These are phyloP conservation scores for Aspergillus ruber DNA, from an alignment of 2,329 filamentous ascomycete species.

Conservation along the genomic window DNA sequence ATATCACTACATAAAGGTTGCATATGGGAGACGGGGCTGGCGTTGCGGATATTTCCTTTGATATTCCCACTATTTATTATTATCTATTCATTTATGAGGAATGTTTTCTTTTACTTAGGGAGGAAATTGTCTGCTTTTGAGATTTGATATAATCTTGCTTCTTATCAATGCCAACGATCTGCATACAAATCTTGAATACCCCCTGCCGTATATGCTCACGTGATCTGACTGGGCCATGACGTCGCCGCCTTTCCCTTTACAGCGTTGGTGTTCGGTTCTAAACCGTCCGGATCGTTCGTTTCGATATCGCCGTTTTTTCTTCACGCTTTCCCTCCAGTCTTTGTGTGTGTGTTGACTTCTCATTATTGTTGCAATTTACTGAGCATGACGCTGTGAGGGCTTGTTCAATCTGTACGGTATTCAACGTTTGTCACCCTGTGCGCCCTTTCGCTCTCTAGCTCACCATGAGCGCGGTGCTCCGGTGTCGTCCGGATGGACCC, in stretches of 20 bases:
- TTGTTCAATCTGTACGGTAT: background rate
- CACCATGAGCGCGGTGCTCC: constrained; percentile 26
- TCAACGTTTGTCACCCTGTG: background rate
- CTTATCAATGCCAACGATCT: no score
- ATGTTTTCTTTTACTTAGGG: background rate
- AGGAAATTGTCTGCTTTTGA: background rate
- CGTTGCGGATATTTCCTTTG: constrained; percentile 13
- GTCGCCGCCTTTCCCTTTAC: background rate
- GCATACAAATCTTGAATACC: no score
- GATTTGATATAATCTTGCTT: no score
- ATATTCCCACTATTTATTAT: background rate
- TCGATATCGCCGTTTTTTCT: background rate
- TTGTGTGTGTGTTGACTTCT: background rate
- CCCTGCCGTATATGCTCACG: background rate
- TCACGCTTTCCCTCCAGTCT: background rate
- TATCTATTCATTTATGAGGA: background rate
- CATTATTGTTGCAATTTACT: background rate
- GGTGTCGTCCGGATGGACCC: constrained; percentile 21
- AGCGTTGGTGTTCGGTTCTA: constrained; percentile 1
- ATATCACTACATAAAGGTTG: constrained; percentile 15
- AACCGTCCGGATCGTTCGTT: constrained; percentile 1
- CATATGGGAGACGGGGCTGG: constrained; percentile 13
- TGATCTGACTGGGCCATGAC: background rate
- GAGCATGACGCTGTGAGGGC: background rate
- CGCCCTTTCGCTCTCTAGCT: background rate